A percentile compares a stretch with the other conserved stretches of the same genome.
Conservation (phyloP, 371 early-diverging fungal species). For the Mucor irregularis region DNA sequence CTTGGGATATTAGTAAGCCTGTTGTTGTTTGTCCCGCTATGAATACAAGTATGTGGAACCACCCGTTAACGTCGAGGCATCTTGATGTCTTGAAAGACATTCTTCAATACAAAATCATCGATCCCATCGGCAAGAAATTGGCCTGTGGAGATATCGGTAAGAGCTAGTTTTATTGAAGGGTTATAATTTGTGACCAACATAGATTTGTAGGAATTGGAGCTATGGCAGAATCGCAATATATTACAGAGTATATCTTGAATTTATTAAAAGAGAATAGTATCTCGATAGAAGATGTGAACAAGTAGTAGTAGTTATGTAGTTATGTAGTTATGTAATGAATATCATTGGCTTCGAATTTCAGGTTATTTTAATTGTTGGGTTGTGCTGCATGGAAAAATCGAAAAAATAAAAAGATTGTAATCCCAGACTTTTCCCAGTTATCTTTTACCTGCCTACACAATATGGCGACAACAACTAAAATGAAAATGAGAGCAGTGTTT, state of each 20-base stretch:
- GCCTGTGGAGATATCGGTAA: slow-evolving; percentile 93
- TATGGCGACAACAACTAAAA: slow-evolving; percentile 13
- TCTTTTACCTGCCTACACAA: background rate
- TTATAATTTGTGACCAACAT: no score
- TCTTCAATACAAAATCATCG: slow-evolving; percentile 65
- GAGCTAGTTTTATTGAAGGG: background rate
- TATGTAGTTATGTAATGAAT: no score
- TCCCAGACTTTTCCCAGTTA: background rate
- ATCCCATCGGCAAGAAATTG: slow-evolving; percentile 82
- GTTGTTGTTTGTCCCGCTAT: slow-evolving; percentile 91
- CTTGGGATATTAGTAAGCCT: slow-evolving; percentile 81
- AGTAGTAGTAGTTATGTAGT: background rate
- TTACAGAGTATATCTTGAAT: slow-evolving; percentile 3
- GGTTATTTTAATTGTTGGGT: no score
- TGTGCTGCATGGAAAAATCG: no score
- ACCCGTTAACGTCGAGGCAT: slow-evolving; percentile 86
- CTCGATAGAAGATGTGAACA: background rate
- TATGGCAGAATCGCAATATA: slow-evolving; percentile 26
- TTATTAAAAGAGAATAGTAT: background rate
- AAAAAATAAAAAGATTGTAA: no score
- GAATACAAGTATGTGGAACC: slow-evolving; percentile 97
- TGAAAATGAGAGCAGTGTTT: slow-evolving; percentile 58
- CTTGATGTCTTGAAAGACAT: slow-evolving; percentile 50
- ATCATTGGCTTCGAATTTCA: no score
- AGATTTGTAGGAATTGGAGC: slow-evolving; percentile 25